Percentiles rank a stretch among this genome's conserved stretches.
These are phyloP conservation scores for Saturnispora sekii DNA, from an alignment of 805 yeast genomes.

Conservation along the genomic window DNA sequence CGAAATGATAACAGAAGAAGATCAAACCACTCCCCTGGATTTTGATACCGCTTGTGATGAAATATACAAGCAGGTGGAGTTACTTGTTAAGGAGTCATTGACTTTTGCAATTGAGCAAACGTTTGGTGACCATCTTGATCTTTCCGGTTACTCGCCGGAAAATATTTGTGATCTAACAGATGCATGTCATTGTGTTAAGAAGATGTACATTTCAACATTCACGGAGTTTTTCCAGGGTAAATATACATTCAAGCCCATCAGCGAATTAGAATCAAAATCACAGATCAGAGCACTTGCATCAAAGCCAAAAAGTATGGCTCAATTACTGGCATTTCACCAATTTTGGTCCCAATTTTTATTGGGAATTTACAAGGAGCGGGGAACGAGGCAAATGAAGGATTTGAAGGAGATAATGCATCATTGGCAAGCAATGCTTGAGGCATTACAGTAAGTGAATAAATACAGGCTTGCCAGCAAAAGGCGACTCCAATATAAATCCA, in stretches of 20 bases:
- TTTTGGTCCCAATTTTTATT: conserved; percentile 44
- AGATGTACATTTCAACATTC: conserved; percentile 52
- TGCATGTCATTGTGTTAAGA: conserved; percentile 32
- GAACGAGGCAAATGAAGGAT: conserved; percentile 23
- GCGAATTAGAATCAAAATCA: conserved; percentile 15
- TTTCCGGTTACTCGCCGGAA: conserved; percentile 38
- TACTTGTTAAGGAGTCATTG: conserved; percentile 35
- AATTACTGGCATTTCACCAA: conserved; percentile 31
- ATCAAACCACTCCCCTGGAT: background rate
- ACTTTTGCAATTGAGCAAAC: conserved; percentile 42
- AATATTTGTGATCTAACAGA: conserved; percentile 30
- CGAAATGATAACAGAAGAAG: conserved; percentile 13
- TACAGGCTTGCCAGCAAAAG: no score
- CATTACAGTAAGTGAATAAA: background rate
- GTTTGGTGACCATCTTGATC: conserved; percentile 48
- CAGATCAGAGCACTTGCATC: conserved; percentile 10
- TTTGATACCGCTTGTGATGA: background rate
- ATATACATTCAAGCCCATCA: conserved; percentile 15
- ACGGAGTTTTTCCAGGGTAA: conserved; percentile 32
- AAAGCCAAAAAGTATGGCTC: conserved; percentile 24
- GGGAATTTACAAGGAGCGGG: conserved; percentile 33
- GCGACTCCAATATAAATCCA: no score
- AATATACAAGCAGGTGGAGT: conserved; percentile 33
- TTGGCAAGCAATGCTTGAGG: conserved; percentile 13
- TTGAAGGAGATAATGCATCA: conserved; percentile 17